Base-by-base conservation (phyloP, 257 asterid species). In the Ballota nigra region DNA sequence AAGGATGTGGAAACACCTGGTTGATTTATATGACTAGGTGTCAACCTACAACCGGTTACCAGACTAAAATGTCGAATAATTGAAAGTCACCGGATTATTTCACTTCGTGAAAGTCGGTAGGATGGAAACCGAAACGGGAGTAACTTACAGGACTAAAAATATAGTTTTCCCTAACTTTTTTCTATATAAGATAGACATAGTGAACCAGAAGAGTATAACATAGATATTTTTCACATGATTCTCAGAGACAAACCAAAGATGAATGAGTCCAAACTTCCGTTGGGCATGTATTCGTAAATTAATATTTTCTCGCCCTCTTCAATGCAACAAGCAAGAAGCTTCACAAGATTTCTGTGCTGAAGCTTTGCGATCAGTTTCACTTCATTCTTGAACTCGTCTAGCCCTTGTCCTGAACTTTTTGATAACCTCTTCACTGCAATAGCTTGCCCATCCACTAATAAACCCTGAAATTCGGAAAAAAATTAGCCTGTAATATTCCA, bases 281-380 rank as follows among this genome's bases (percentile, higher is more conserved):
- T 80, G 45, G 66, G 66, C 87, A 83, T 77, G 77, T 83, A 83
- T 77, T 83, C 87, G 15, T 83, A 80, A 60, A 83, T 69, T 70
- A 83, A 65, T 61, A 80, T 74, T 31, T 74, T 83, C 65, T 83
- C 83, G 2, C 77, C 83, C 8, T 73, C 81, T 31, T 83, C 79
- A 61, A 83, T 77, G 72, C 83, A 83, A 24, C 87, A 77, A 41
- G 83, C 83, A 1, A 80, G 72, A 75, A 83, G 87, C 79, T 61
- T 75, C 77, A 83, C 87, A 18, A 83, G 87, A 69, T 83, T 83
- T 69, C 85, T 69, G 70, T 83, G 87, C 71, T 80, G 87, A 69
- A 83, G 87, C 63, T 80, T 83, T 11, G 77, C 81, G 0, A 83
- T 83, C 70, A 80, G 70, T 66, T 74, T 71, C 20, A 83, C 77